These are phyloP conservation scores for Periconia sp. DNA, from an alignment of 2,329 filamentous ascomycete genomes.

Conservation along the genomic window DNA sequence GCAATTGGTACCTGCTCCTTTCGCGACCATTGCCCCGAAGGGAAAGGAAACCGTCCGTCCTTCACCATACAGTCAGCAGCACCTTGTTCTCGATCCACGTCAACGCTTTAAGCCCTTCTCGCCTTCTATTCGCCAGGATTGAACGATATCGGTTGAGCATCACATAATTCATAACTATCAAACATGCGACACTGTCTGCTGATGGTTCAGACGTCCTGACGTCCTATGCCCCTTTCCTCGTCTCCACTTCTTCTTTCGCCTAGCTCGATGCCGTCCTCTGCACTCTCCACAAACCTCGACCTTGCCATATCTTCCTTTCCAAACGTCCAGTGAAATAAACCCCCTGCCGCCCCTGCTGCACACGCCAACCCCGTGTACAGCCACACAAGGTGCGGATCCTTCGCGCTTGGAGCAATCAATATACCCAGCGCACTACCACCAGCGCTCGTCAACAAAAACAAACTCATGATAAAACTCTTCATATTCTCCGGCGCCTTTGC, in stretches of 20 bases:
- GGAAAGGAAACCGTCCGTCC: no score
- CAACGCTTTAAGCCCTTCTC: no score
- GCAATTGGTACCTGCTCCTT: no score
- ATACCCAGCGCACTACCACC: constrained; percentile 66
- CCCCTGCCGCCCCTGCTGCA: constrained; percentile 56
- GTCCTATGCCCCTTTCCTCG: no score
- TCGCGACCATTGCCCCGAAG: no score
- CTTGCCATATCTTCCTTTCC: constrained; percentile 22
- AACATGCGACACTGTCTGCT: no score
- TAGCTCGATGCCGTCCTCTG: constrained; percentile 21
- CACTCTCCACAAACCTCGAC: constrained; percentile 6
- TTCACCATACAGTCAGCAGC: no score
- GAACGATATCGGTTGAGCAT: no score
- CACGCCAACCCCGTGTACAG: constrained; percentile 67
- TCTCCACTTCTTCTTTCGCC: constrained; percentile 4
- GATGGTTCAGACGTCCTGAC: no score
- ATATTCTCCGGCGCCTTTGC: constrained; percentile 54
- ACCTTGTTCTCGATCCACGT: no score
- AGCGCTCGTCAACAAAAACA: constrained; percentile 67
- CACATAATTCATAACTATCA: no score
- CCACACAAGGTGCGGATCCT: constrained; percentile 70
- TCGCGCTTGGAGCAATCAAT: constrained; percentile 64
- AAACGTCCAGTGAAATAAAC: constrained; percentile 61
- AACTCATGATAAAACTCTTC: constrained; percentile 58
- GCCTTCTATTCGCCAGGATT: no score